Base-by-base conservation (phyloP, 441 rosid species). In the Populus hybrid region DNA sequence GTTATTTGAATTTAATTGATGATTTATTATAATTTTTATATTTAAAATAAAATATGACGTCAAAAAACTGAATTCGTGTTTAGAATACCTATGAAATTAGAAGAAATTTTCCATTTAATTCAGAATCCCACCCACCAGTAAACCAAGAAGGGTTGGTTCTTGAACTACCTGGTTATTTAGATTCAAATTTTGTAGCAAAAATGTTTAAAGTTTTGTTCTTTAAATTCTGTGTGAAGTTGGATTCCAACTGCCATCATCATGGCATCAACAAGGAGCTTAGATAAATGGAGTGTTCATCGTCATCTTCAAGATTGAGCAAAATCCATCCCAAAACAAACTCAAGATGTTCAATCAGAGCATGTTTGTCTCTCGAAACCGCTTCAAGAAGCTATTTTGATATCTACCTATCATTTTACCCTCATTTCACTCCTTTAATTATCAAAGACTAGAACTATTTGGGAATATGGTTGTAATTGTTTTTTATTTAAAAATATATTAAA, bases 401-500 rank as follows among this genome's bases (percentile, higher is more conserved):
- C 91, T 77, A 78, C 92, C 3, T 26, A 88, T 74, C 89, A 93
- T 45, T 78, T 81, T 29, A 81, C 73, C 83, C 78, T 87, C 78
- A 71, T 85, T 78, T 64, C 86, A 50, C 28, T 83, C 24, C 88
- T 93, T 1, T 90, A 75, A 28, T 74, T 82, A 21, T 84, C 96
- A 3, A 88, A 89, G 50, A 93, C 97, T 35, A 86, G 95, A 76
- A n/a, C n/a, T n/a, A n/a, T n/a, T n/a, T n/a, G n/a, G 97, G 92
- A 84, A 85, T 98, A 83, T 90, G 93, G n/a, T n/a, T n/a, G n/a
- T n/a, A n/a, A n/a, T n/a, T n/a, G n/a, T n/a, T n/a, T n/a, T n/a
- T n/a, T n/a, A n/a, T n/a, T n/a, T n/a, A n/a, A n/a, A n/a, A n/a
- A n/a, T n/a, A n/a, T n/a, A n/a, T n/a, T n/a, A n/a, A n/a, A n/a